phyloP scores from a whole-genome alignment of 208 protist genomes.

The Acanthamoeba healyi region DNA sequence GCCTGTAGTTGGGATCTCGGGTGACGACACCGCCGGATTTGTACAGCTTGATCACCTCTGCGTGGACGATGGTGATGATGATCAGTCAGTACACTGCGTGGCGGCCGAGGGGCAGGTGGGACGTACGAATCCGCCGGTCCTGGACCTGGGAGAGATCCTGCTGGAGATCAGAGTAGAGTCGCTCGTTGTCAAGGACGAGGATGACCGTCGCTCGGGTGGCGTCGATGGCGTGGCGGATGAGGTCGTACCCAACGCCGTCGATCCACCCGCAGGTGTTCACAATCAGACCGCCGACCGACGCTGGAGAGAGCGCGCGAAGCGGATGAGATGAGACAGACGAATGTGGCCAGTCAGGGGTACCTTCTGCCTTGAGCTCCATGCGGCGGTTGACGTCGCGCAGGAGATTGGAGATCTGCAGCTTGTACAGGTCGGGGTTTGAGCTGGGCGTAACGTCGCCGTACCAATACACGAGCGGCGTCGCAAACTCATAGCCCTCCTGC shows the following conservation, averaged over 20 bases:
- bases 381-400: constrained; percentile 72
- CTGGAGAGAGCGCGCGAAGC: background rate
- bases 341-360: background rate
- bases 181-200: constrained; percentile 79
- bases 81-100: no score
- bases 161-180: constrained; percentile 79
- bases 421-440: constrained; percentile 79
- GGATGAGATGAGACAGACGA: background rate
- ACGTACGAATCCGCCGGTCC: background rate
- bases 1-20: constrained; percentile 20
- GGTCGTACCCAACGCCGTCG: constrained; percentile 82
- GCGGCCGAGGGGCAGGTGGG: background rate
- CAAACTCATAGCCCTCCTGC: constrained; percentile 56
- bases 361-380: constrained; percentile 3
- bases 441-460: constrained; percentile 76
- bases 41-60: constrained; percentile 80
- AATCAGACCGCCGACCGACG: constrained; percentile 76
- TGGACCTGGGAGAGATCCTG: constrained; percentile 19
- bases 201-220: constrained; percentile 1
- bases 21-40: constrained; percentile 84
- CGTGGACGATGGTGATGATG: background rate
- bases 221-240: constrained; percentile 75
- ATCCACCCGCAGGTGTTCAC: constrained; percentile 86
- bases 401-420: constrained; percentile 75
- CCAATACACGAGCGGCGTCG: constrained; percentile 78